A percentile compares a stretch with the other conserved stretches of the same genome.
Evolutionary conservation across 2,329 filamentous ascomycete species (phyloP).

Genomic region (Conoideocrella luteorostrata): DNA sequence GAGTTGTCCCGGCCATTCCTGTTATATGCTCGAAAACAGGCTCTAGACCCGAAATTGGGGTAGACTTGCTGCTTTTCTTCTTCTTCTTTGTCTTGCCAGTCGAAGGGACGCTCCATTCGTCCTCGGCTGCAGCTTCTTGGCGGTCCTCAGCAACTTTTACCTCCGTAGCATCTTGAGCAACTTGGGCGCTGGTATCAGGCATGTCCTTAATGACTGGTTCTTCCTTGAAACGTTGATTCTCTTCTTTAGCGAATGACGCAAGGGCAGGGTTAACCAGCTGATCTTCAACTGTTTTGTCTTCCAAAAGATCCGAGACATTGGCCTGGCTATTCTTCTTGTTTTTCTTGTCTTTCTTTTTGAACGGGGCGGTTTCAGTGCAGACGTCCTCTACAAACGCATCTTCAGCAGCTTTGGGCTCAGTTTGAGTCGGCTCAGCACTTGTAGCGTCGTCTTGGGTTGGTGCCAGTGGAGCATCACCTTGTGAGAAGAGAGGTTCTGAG

Average conservation of each 20-base stretch:
- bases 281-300: slow-evolving; percentile 9
- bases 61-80: slow-evolving; percentile 23
- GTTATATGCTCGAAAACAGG: background rate
- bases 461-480: slow-evolving; percentile 20
- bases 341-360: slow-evolving; percentile 26
- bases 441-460: slow-evolving; percentile 18
- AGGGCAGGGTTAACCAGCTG: background rate
- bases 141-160: background rate
- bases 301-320: slow-evolving; percentile 5
- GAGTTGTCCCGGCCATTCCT: background rate
- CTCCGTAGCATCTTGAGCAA: background rate
- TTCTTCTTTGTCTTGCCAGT: slow-evolving; percentile 23
- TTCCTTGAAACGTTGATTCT: background rate
- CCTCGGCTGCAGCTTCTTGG: slow-evolving; percentile 11
- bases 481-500: slow-evolving; percentile 27
- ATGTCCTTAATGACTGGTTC: background rate
- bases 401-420: slow-evolving; percentile 11
- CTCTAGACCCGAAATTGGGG: background rate
- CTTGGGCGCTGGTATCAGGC: background rate
- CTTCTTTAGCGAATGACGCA: background rate
- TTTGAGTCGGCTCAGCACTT: slow-evolving; percentile 18
- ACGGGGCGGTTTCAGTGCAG: slow-evolving; percentile 9
- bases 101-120: slow-evolving; percentile 11
- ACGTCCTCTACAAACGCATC: slow-evolving; percentile 5
- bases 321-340: slow-evolving; percentile 25